Percentiles rank a stretch among this genome's conserved stretches.
Conservation (phyloP, 75 land plant species). For the Selaginella moellendorffii region DNA sequence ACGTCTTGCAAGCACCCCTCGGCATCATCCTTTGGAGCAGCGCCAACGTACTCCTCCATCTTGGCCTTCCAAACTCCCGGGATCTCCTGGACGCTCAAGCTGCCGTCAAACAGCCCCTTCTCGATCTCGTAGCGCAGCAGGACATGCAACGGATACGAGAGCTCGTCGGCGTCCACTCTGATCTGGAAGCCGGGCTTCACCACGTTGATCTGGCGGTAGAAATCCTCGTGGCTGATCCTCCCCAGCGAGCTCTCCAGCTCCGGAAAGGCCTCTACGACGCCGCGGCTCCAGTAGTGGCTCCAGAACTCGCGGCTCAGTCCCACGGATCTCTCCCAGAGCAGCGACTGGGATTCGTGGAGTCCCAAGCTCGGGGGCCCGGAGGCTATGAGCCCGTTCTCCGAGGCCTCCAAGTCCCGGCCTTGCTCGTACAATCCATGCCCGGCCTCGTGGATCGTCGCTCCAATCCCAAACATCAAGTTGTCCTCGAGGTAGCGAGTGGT, state of each 20-base stretch:
- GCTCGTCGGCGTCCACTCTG: constrained; percentile 8
- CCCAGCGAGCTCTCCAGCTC: not conserved
- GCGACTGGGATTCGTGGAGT: constrained; percentile 7
- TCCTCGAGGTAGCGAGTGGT: constrained; percentile 6
- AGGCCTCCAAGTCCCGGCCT: constrained; percentile 5
- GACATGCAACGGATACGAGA: constrained; percentile 8
- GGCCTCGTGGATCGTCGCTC: constrained; percentile 3
- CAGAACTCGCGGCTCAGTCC: constrained; percentile 10
- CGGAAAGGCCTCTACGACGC: not conserved
- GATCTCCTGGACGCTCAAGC: not conserved
- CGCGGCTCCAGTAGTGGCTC: constrained; percentile 8
- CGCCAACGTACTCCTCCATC: constrained; percentile 11
- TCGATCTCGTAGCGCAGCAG: constrained; percentile 13
- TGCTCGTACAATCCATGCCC: constrained; percentile 13
- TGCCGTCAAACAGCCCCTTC: no score
- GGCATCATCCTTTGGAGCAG: not conserved
- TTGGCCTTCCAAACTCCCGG: constrained; percentile 10
- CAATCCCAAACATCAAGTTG: not conserved
- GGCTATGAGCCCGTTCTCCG: not conserved
- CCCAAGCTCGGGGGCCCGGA: constrained; percentile 10
- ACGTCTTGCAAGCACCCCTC: constrained; percentile 14
- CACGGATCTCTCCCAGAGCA: constrained; percentile 10
- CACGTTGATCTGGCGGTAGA: not conserved
- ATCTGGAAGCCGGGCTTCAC: constrained; percentile 6
- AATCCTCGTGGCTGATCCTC: not conserved